These are phyloP conservation scores for Penicillium ochrochloron DNA, from an alignment of 495 filamentous ascomycete genomes.

Conservation along the genomic window DNA sequence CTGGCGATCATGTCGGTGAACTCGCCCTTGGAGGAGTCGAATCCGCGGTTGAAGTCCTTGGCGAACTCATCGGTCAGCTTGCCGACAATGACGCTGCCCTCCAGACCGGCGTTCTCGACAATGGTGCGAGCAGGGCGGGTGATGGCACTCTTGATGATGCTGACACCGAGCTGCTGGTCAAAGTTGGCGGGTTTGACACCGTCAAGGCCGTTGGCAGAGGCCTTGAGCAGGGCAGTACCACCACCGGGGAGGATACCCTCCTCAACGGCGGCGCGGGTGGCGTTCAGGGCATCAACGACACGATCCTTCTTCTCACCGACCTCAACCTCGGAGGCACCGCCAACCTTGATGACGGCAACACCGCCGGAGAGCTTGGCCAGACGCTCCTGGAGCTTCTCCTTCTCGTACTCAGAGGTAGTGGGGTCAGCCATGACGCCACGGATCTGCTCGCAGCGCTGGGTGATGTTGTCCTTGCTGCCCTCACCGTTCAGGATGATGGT, in stretches of 20 bases:
- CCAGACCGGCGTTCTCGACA: constrained; percentile 95
- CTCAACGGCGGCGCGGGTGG: constrained; percentile 97
- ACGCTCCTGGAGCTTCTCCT: constrained; percentile 99
- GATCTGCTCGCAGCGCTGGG: constrained; percentile 98
- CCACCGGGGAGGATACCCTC: constrained; percentile 98
- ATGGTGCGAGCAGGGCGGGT: constrained; percentile 92
- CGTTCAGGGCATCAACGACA: constrained; percentile 97
- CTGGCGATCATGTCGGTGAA: constrained; percentile 97
- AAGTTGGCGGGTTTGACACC: constrained; percentile 90
- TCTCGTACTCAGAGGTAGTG: constrained; percentile 96
- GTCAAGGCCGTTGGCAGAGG: constrained; percentile 83
- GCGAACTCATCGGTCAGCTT: constrained; percentile 96
- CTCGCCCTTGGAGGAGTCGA: constrained; percentile 92
- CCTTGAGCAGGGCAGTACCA: constrained; percentile 97
- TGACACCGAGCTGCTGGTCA: constrained; percentile 97
- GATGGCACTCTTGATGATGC: constrained; percentile 96
- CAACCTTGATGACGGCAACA: constrained; percentile 99
- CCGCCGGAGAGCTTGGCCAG: constrained; percentile 98
- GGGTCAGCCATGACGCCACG: constrained; percentile 94
- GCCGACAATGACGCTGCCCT: constrained; percentile 95
- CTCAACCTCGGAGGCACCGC: constrained; percentile 96
- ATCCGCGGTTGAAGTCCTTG: constrained; percentile 96
- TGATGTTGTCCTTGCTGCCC: constrained; percentile 90
- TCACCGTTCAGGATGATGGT: constrained; percentile 99
- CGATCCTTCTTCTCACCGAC: constrained; percentile 99